Evolutionary conservation across 371 early-diverging fungal species (phyloP), one percentile per base, ranked within the genome.

Genomic region (Amoeboaphelidium occidentale): DNA sequence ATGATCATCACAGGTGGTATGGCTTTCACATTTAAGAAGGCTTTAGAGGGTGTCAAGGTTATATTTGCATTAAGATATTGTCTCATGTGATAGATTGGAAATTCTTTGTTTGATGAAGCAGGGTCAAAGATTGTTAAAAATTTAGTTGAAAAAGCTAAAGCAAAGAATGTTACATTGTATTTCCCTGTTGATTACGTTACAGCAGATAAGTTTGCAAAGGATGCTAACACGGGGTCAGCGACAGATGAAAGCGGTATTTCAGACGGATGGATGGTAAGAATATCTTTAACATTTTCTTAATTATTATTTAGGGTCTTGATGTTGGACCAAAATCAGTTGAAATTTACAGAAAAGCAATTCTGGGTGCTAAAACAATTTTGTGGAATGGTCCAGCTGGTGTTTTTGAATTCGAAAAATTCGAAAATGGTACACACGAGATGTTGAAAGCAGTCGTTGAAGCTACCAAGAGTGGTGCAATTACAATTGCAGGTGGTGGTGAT

Each of bases 371-470:
- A 74, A 86, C 88, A 44, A 84, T 96, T 55, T 79, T 98, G 53
- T 98, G 97, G 97, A 97, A 98, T 71, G 97, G 91, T 17, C 96
- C 96, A 42, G 74, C 83, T 51, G 98, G 98, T 60, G 93, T 93
- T 48, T 97, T 94, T 66, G 99, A 98, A 73, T 87, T 87, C 55
- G 81, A 77, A 28, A 80, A 81, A 59, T 97, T 90, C 59, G 81
- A 84, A 27, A 60, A 54, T 13, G 97, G 99, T 51, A 96, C 97
- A 57, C 80, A 78, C 64, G 55, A 69, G 23, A 68, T 81, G 42
- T 67, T 92, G 56, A 78, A 84, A 47, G 88, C 87, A 39, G 80
- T 84, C 49, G 76, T 84, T 46, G 68, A 73, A 51, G 85, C 87
- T 42, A 86, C 90, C 50, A 65, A 75, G 22, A 23, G 51, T n/a